Conservation (phyloP, 176 grass and related monocot species). For the Cocos nucifera region DNA sequence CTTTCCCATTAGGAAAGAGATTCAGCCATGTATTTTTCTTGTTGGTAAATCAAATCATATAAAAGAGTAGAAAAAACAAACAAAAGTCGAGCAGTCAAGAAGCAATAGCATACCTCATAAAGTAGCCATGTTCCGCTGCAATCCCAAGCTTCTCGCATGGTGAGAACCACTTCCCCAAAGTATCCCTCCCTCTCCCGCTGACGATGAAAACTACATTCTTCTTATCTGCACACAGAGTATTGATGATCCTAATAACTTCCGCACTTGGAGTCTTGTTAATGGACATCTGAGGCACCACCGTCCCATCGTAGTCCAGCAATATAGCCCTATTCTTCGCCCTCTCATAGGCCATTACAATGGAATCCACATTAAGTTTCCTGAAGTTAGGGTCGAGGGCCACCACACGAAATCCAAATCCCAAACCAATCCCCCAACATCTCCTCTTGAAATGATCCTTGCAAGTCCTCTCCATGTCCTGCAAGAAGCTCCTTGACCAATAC, state of each 20-base stretch:
- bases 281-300: slow-evolving; percentile 4
- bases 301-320: slow-evolving; percentile 19
- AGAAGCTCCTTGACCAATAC: slow-evolving; percentile 19
- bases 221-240: slow-evolving; percentile 11
- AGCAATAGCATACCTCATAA: slow-evolving; percentile 32
- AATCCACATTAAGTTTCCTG: slow-evolving; percentile 13
- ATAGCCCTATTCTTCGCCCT: slow-evolving; percentile 18
- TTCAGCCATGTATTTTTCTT: too few relatives aligned
- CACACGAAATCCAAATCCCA: slow-evolving; percentile 20
- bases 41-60: too few relatives aligned
- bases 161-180: too few relatives aligned
- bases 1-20: too few relatives aligned
- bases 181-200: slow-evolving; percentile 5
- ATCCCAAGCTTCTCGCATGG: slow-evolving; percentile 47
- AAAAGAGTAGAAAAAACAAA: too few relatives aligned
- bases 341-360: slow-evolving; percentile 14
- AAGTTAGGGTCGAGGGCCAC: slow-evolving; percentile 17
- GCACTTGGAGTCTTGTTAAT: not conserved
- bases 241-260: slow-evolving; percentile 15
- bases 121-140: slow-evolving; percentile 65
- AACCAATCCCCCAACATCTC: slow-evolving; percentile 17
- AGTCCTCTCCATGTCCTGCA: slow-evolving; percentile 17
- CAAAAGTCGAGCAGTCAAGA: not conserved
- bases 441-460: slow-evolving; percentile 20
- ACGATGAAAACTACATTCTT: slow-evolving; percentile 23